These are phyloP conservation scores for Prorocentrum cordatum DNA, from an alignment of 169 alveolate species.

Conservation along the genomic window DNA sequence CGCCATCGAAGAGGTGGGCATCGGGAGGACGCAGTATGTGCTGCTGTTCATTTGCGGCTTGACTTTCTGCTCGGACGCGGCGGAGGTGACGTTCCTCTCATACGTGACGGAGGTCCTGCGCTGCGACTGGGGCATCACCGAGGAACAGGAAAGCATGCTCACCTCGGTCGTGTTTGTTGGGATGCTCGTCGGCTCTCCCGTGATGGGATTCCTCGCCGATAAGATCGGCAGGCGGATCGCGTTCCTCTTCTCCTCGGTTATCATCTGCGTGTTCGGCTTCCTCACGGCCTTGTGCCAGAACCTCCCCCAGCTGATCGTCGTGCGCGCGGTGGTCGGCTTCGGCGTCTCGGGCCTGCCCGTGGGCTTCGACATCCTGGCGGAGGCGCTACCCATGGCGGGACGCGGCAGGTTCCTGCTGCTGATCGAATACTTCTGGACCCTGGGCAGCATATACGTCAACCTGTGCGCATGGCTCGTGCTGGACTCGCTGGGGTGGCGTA, in stretches of 20 bases:
- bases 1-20: no score
- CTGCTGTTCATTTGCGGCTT: constrained; percentile 49
- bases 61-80: constrained; percentile 54
- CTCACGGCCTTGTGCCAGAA: constrained; percentile 26
- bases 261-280: constrained; percentile 26
- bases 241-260: constrained; percentile 2
- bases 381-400: constrained; percentile 8
- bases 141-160: constrained; percentile 7
- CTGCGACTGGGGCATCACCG: constrained; percentile 39
- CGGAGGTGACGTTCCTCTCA: constrained; percentile 49
- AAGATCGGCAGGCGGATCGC: neutral
- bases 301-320: neutral
- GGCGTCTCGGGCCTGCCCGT: constrained; percentile 48
- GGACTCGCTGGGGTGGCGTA: constrained; percentile 32
- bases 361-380: constrained; percentile 52
- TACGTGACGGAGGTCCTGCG: constrained; percentile 45
- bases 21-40: constrained; percentile 26
- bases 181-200: constrained; percentile 36
- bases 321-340: constrained; percentile 23
- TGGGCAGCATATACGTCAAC: constrained; percentile 23
- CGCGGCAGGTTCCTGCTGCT: constrained; percentile 9
- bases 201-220: neutral
- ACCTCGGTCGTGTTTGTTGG: constrained; percentile 41
- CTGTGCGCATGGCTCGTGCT: constrained; percentile 23
- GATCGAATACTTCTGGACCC: constrained; percentile 38